A percentile compares a stretch with the other conserved stretches of the same genome.
Conservation (phyloP, 164 flowering plant species). For the Berberis vulgaris region DNA sequence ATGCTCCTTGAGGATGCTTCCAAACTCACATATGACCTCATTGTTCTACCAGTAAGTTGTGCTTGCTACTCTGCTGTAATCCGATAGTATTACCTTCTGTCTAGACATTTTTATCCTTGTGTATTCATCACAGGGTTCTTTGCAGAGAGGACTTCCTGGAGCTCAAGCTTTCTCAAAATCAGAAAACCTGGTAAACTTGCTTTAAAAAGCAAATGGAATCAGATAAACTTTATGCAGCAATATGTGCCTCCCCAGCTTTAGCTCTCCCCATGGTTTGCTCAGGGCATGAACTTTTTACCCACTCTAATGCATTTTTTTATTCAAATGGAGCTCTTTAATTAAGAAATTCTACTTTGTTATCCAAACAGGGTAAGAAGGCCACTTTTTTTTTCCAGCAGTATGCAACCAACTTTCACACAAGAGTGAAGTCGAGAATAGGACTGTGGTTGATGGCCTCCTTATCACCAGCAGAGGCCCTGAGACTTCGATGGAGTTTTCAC, state of each 20-base stretch:
- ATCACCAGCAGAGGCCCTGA: slow-evolving; percentile 92
- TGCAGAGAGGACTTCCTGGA: slow-evolving; percentile 88
- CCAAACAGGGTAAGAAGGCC: slow-evolving; percentile 85
- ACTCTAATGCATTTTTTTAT: neutral
- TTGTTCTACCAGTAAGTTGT: slow-evolving; percentile 78
- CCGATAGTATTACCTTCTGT: neutral
- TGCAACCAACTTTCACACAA: slow-evolving; percentile 67
- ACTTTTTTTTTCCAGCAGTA: slow-evolving; percentile 74
- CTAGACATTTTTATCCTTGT: neutral
- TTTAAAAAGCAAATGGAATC: slow-evolving; percentile 63
- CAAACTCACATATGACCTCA: slow-evolving; percentile 55
- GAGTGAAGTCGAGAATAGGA: slow-evolving; percentile 58
- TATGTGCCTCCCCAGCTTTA: slow-evolving; percentile 92
- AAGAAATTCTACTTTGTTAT: neutral
- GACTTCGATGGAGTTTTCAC: slow-evolving; percentile 74
- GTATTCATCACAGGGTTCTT: neutral
- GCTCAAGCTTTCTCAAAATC: slow-evolving; percentile 74
- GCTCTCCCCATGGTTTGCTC: slow-evolving; percentile 79
- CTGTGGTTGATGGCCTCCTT: slow-evolving; percentile 81
- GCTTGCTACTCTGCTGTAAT: neutral
- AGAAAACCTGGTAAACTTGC: slow-evolving; percentile 54
- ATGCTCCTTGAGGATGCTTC: slow-evolving; percentile 46
- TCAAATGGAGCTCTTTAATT: neutral
- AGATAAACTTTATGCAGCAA: slow-evolving; percentile 72
- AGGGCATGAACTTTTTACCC: slow-evolving; percentile 30